phyloP scores from a whole-genome alignment of 371 early-diverging fungal genomes.

The Syncephalastrum monosporum region DNA sequence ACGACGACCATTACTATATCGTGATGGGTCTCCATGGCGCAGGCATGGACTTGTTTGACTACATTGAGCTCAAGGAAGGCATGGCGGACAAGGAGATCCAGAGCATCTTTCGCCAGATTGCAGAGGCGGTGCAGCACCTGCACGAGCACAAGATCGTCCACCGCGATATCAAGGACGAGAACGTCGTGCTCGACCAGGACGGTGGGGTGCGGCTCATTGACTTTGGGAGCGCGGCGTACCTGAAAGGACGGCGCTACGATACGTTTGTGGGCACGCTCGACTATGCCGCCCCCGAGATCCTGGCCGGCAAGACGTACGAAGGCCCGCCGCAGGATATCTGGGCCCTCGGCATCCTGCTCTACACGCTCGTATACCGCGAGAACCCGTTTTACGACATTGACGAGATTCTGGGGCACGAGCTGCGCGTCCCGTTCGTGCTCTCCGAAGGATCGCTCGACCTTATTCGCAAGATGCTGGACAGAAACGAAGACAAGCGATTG shows the following conservation, averaged over 20 bases:
- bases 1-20: constrained; percentile 67
- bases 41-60: constrained; percentile 77
- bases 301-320: constrained; percentile 69
- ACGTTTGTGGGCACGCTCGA: constrained; percentile 77
- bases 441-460: constrained; percentile 61
- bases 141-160: constrained; percentile 76
- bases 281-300: constrained; percentile 74
- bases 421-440: constrained; percentile 64
- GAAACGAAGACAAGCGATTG: constrained; percentile 51
- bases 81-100: constrained; percentile 59
- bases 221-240: constrained; percentile 73
- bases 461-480: constrained; percentile 53
- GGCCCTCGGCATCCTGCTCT: constrained; percentile 81
- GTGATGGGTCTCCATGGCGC: constrained; percentile 64
- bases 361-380: constrained; percentile 76
- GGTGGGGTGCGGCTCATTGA: constrained; percentile 65
- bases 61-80: constrained; percentile 62
- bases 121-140: constrained; percentile 64
- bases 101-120: constrained; percentile 62
- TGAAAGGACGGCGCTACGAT: constrained; percentile 62
- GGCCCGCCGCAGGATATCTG: constrained; percentile 83
- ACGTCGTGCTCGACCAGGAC: constrained; percentile 63
- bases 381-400: constrained; percentile 83
- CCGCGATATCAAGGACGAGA: constrained; percentile 78
- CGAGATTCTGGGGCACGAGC: constrained; percentile 67